Evolutionary conservation across 129 eudicot genomes (phyloP).

Genomic region (Solidago caesia): DNA sequence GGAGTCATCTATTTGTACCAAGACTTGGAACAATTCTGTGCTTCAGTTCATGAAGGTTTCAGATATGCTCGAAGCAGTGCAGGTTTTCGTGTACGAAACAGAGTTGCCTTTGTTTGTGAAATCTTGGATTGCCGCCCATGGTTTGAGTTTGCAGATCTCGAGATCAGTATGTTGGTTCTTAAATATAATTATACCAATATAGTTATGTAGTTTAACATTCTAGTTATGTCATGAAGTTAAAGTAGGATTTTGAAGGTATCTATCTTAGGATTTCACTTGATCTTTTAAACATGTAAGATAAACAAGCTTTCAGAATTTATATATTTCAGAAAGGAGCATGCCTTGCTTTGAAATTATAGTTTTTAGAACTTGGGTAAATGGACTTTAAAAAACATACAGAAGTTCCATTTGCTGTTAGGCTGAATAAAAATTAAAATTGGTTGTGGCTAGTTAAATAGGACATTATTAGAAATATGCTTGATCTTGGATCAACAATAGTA

Average conservation of each 20-base stretch:
- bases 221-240: constrained; percentile 2
- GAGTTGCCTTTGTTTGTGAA: constrained; percentile 95
- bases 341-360: neutral
- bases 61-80: constrained; percentile 94
- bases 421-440: neutral
- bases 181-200: neutral
- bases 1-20: constrained; percentile 97
- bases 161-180: constrained; percentile 54
- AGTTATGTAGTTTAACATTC: neutral
- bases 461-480: neutral
- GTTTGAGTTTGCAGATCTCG: constrained; percentile 92
- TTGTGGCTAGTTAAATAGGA: constrained; percentile 2
- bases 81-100: constrained; percentile 86
- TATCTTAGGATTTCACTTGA: constrained; percentile 4
- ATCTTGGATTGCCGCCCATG: constrained; percentile 98
- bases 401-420: neutral
- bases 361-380: neutral
- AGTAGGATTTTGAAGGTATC: neutral
- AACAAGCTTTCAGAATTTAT: neutral
- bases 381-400: neutral
- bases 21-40: constrained; percentile 98
- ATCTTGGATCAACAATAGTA: too few relatives aligned
- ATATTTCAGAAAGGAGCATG: neutral
- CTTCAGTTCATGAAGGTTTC: constrained; percentile 98
- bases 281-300: neutral